phyloP scores from a whole-genome alignment of 2,329 filamentous ascomycete species.

The Colletotrichum sp. region DNA sequence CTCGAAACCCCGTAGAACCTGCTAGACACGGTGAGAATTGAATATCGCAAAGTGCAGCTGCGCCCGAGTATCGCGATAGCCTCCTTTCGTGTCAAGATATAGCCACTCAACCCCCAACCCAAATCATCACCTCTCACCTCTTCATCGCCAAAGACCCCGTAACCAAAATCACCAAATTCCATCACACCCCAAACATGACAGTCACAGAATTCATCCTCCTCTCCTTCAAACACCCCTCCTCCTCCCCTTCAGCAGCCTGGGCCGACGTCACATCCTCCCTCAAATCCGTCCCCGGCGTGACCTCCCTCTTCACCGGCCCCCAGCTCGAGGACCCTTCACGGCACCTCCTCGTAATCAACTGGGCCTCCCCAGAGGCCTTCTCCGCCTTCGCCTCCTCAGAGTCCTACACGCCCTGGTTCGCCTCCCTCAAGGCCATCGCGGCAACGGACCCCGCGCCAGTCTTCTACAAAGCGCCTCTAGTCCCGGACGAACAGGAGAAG shows the following conservation, averaged over 20 bases:
- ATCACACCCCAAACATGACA: neutral
- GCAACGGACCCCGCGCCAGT: slow-evolving; percentile 22
- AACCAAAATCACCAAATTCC: neutral
- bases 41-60: neutral
- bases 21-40: neutral
- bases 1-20: slow-evolving; percentile 1
- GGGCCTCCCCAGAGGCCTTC: slow-evolving; percentile 36
- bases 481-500: slow-evolving; percentile 15
- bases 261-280: slow-evolving; percentile 7
- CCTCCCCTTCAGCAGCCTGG: slow-evolving; percentile 10
- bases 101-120: neutral
- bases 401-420: slow-evolving; percentile 44
- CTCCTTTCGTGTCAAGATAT: neutral
- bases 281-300: slow-evolving; percentile 33
- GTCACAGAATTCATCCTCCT: slow-evolving; percentile 21
- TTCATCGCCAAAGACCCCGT: neutral
- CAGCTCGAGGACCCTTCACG: slow-evolving; percentile 36
- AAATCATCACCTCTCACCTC: neutral
- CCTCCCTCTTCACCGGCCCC: slow-evolving; percentile 37
- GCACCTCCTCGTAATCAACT: slow-evolving; percentile 37
- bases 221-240: slow-evolving; percentile 9
- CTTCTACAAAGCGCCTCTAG: slow-evolving; percentile 24
- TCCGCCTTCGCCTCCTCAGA: slow-evolving; percentile 45
- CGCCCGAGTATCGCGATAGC: neutral
- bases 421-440: slow-evolving; percentile 35